Conservation (phyloP, 345 rosid species). For the Erucastrum elatum region DNA sequence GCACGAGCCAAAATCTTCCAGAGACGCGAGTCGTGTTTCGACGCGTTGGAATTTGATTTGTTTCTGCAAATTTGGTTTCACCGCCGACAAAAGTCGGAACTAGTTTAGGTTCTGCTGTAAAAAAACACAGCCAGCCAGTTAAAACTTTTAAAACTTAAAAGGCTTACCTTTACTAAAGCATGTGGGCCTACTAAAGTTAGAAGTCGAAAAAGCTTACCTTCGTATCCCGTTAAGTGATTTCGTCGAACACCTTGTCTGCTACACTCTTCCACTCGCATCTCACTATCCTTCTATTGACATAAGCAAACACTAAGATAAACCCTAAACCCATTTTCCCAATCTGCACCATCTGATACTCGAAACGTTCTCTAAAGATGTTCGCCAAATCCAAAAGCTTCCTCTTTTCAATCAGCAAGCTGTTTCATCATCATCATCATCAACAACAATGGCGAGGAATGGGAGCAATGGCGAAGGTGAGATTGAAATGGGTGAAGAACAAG, state of each 20-base stretch:
- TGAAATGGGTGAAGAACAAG: constrained; percentile 92
- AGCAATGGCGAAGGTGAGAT: constrained; percentile 64
- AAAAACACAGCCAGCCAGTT: neutral
- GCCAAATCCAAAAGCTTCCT: constrained; percentile 33
- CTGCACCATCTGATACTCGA: neutral
- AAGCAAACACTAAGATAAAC: constrained; percentile 4
- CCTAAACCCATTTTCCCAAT: constrained; percentile 3
- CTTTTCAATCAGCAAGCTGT: constrained; percentile 24
- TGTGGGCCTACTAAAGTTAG: constrained; percentile 18
- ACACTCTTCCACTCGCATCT: neutral
- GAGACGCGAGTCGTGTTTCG: constrained; percentile 9
- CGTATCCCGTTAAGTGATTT: constrained; percentile 13
- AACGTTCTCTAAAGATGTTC: constrained; percentile 27
- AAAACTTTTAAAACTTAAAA: neutral
- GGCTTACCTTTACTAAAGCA: constrained; percentile 24
- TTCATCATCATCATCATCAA: constrained; percentile 44
- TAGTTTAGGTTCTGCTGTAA: constrained; percentile 17
- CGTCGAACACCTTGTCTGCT: constrained; percentile 37
- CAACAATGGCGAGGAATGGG: constrained; percentile 60
- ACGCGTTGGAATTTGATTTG: neutral
- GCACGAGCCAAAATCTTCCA: constrained; percentile 8
- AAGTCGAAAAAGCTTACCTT: neutral
- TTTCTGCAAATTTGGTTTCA: constrained; percentile 6
- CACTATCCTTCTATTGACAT: neutral
- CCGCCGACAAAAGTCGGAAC: constrained; percentile 14